phyloP scores from a whole-genome alignment of 2,329 filamentous ascomycete species.

The Spiromastix sp. region DNA sequence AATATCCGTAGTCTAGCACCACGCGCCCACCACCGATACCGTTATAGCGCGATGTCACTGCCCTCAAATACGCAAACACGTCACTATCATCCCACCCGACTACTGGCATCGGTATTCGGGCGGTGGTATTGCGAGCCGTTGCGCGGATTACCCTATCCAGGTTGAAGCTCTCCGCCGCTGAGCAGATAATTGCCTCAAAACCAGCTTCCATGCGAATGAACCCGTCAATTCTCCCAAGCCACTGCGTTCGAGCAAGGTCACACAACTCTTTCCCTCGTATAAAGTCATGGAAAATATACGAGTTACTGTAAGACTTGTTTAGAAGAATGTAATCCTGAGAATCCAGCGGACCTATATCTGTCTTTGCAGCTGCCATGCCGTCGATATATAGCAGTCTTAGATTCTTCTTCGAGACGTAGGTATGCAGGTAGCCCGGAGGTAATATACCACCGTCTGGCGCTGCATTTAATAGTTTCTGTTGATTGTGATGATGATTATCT shows the following conservation, averaged over 20 bases:
- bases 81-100: not conserved
- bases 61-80: constrained; percentile 10
- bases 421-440: constrained; percentile 50
- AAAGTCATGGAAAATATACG: constrained; percentile 33
- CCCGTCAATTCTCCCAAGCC: constrained; percentile 45
- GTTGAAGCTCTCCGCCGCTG: constrained; percentile 40
- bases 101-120: not conserved
- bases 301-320: constrained; percentile 37
- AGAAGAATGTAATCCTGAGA: constrained; percentile 52
- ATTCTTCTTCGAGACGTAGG: constrained; percentile 47
- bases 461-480: not conserved
- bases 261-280: constrained; percentile 39
- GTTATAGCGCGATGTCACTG: constrained; percentile 13
- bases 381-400: constrained; percentile 58
- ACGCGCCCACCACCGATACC: constrained; percentile 37
- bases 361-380: constrained; percentile 57
- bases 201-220: constrained; percentile 57
- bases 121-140: constrained; percentile 1
- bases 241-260: constrained; percentile 37
- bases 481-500: not conserved
- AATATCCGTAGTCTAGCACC: constrained; percentile 37
- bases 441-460: constrained; percentile 5
- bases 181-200: constrained; percentile 59
- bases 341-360: constrained; percentile 53
- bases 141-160: constrained; percentile 19